A percentile compares a stretch with the other conserved stretches of the same genome.
These are phyloP conservation scores for Oryza officinalis DNA, from an alignment of 176 grass and related monocot genomes.

Conservation along the genomic window DNA sequence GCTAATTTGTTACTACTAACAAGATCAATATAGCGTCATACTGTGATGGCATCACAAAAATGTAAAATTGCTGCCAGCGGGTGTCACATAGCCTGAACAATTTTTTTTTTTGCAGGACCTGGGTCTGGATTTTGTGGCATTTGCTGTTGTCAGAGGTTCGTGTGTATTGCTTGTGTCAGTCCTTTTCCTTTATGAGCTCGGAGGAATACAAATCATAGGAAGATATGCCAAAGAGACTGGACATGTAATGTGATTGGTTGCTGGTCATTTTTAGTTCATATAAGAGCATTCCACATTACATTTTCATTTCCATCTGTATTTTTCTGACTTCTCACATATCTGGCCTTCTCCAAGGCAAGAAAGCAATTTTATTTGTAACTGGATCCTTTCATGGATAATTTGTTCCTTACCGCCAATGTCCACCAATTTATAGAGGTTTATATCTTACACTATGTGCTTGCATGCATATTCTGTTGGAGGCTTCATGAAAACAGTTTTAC, in stretches of 20 bases:
- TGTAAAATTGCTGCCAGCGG: background rate
- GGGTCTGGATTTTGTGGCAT: background rate
- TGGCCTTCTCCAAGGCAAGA: conserved; percentile 13
- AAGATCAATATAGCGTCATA: background rate
- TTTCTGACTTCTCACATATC: conserved; percentile 2
- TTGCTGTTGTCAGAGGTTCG: background rate
- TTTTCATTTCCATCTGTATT: background rate
- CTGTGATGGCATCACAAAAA: background rate
- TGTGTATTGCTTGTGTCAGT: background rate
- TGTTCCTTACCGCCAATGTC: conserved; percentile 19
- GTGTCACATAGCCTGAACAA: background rate
- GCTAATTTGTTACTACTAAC: background rate
- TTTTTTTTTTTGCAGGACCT: background rate
- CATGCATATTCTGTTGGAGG: background rate
- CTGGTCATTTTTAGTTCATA: background rate
- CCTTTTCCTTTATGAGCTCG: background rate
- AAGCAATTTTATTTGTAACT: background rate
- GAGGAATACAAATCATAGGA: background rate
- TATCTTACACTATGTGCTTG: background rate
- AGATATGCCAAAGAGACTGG: background rate
- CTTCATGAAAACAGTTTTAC: background rate
- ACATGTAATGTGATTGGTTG: background rate
- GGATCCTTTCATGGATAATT: background rate
- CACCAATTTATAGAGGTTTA: background rate
- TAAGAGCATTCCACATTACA: background rate